Conservation (phyloP, 257 asterid genomes). For the Eustoma russellianum region DNA sequence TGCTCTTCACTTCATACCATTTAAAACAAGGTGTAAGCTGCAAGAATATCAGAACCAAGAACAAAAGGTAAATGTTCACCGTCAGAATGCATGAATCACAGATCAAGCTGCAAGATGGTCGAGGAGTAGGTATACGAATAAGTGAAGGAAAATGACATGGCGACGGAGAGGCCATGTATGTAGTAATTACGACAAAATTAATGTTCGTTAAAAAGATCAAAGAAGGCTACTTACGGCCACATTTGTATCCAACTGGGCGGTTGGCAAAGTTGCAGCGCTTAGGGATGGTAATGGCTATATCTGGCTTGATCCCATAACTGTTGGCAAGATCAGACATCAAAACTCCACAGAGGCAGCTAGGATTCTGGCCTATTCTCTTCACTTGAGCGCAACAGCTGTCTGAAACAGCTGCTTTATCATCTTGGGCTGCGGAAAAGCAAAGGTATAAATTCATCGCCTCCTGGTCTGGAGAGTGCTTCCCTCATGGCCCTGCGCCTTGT, state of each 20-base stretch:
- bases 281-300: conserved; percentile 46
- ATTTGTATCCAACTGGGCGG: conserved; percentile 56
- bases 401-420: conserved; percentile 21
- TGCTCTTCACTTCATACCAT: background rate
- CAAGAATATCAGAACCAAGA: background rate
- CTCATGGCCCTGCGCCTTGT: conserved; percentile 13
- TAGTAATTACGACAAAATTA: conserved; percentile 2
- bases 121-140: too few species aligned
- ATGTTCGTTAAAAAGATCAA: too few species aligned
- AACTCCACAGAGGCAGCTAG: conserved; percentile 44
- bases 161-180: background rate
- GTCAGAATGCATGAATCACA: too few species aligned
- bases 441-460: conserved; percentile 34
- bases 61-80: too few species aligned
- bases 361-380: conserved; percentile 30
- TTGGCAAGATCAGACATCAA: conserved; percentile 46
- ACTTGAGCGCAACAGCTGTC: conserved; percentile 28
- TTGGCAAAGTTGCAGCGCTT: conserved; percentile 48
- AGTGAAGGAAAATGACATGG: background rate
- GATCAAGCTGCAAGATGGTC: background rate
- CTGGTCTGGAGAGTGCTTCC: conserved; percentile 17
- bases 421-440: conserved; percentile 23
- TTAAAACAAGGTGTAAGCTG: conserved; percentile 52
- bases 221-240: conserved; percentile 32
- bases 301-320: conserved; percentile 31